A percentile compares a stretch with the other conserved stretches of the same genome.
Evolutionary conservation across 176 grass and related monocot genomes (phyloP).

Genomic region (Avena eriantha): DNA sequence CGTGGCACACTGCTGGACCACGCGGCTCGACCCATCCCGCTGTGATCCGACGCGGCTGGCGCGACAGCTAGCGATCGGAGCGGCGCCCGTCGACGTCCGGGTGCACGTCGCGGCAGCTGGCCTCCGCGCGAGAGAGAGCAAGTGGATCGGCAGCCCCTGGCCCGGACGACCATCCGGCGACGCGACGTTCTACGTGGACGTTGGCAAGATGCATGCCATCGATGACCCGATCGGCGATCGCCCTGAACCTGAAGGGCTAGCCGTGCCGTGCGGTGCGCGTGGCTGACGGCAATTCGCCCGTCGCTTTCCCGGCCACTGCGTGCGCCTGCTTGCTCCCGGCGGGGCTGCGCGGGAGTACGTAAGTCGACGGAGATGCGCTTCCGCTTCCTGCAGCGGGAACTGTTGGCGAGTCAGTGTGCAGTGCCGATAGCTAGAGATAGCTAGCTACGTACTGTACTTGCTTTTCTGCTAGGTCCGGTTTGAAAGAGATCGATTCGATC

Average conservation of each 20-base stretch:
- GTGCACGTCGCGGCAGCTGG: too few species aligned
- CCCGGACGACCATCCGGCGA: too few species aligned
- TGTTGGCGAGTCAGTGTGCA: neutral
- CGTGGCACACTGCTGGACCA: neutral
- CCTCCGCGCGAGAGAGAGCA: too few species aligned
- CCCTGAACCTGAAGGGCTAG: too few species aligned
- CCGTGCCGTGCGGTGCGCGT: too few species aligned
- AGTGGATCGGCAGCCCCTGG: too few species aligned
- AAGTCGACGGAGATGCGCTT: neutral
- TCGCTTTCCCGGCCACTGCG: slow-evolving; percentile 4
- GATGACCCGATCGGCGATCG: too few species aligned
- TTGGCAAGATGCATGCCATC: too few species aligned
- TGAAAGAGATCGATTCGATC: neutral
- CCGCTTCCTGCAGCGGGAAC: neutral
- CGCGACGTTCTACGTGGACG: too few species aligned
- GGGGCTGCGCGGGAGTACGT: neutral
- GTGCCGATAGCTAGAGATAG: neutral
- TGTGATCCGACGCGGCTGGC: neutral
- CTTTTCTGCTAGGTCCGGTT: slow-evolving; percentile 4
- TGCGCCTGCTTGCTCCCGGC: slow-evolving; percentile 5
- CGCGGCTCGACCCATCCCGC: neutral
- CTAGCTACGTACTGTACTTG: neutral
- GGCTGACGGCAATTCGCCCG: neutral
- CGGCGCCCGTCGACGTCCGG: too few species aligned
- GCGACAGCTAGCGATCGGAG: too few species aligned